phyloP scores from a whole-genome alignment of 371 early-diverging fungal genomes.

The Mucor ambiguus region DNA sequence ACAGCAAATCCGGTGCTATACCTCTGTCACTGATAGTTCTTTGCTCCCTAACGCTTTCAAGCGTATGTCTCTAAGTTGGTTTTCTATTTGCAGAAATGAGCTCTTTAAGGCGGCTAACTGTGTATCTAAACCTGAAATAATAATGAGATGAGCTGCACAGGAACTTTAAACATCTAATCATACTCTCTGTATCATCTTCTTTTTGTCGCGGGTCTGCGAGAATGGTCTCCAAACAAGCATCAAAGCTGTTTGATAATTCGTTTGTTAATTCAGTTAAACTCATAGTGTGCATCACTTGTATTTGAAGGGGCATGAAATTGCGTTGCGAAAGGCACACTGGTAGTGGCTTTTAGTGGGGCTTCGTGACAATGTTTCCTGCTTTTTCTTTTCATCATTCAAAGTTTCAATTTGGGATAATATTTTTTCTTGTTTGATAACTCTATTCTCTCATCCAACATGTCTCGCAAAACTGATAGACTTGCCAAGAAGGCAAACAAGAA shows the following conservation, averaged over 20 bases:
- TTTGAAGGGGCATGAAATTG: background rate
- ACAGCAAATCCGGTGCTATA: background rate
- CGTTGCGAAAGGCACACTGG: background rate
- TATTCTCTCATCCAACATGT: slow-evolving; percentile 11
- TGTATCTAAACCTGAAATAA: slow-evolving; percentile 13
- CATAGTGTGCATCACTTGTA: background rate
- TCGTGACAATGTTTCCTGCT: slow-evolving; percentile 6
- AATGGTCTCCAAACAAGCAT: slow-evolving; percentile 36
- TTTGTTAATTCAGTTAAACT: slow-evolving; percentile 19
- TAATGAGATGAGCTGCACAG: background rate
- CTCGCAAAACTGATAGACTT: slow-evolving; percentile 34
- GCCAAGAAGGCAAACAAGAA: slow-evolving; percentile 24
- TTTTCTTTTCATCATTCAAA: slow-evolving; percentile 3
- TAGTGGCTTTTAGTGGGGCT: slow-evolving; percentile 1
- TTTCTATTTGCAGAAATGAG: slow-evolving; percentile 33
- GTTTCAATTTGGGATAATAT: background rate
- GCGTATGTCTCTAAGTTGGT: slow-evolving; percentile 31
- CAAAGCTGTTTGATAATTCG: slow-evolving; percentile 30
- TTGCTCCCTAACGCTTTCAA: slow-evolving; percentile 29
- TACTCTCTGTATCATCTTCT: slow-evolving; percentile 19
- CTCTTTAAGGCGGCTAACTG: slow-evolving; percentile 21
- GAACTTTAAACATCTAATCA: background rate
- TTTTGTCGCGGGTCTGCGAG: slow-evolving; percentile 31
- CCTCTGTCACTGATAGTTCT: slow-evolving; percentile 32
- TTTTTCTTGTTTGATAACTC: slow-evolving; percentile 12